Evolutionary conservation across 176 grass and related monocot genomes (phyloP).

Genomic region (Avena insularis): DNA sequence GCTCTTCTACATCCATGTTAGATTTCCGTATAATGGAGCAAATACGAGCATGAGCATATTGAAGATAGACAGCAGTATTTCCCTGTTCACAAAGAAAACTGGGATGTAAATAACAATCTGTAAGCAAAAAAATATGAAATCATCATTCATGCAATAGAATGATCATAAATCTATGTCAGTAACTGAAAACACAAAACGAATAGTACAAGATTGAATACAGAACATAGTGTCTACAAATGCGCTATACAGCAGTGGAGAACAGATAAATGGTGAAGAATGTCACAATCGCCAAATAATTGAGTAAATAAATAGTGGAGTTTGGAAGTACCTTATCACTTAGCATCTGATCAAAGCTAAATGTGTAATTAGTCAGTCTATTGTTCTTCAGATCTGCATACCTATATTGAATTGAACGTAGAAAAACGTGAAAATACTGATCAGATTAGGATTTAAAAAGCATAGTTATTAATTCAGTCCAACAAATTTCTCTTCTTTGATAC

Average conservation of each 20-base stretch:
- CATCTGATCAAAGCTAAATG: conserved; percentile 78
- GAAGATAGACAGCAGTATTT: conserved; percentile 33
- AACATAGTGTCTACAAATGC: conserved; percentile 26
- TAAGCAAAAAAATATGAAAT: not conserved
- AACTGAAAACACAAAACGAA: conserved; percentile 15
- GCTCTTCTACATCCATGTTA: conserved; percentile 70
- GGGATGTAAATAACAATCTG: conserved; percentile 28
- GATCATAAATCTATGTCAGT: not conserved
- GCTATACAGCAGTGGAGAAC: not conserved
- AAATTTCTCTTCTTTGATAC: not conserved
- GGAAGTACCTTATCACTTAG: conserved; percentile 70
- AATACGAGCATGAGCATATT: conserved; percentile 45
- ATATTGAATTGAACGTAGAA: conserved; percentile 35
- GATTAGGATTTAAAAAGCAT: conserved; percentile 10
- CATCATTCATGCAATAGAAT: conserved; percentile 8
- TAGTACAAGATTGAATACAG: not conserved
- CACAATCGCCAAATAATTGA: conserved; percentile 10
- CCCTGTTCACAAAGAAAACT: conserved; percentile 21
- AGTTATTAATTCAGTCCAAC: conserved; percentile 29
- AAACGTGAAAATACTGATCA: conserved; percentile 22
- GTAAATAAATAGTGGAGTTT: not conserved
- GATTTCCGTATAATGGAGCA: conserved; percentile 95
- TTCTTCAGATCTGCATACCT: conserved; percentile 89
- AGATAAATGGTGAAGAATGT: conserved; percentile 12
- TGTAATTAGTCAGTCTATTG: conserved; percentile 73